A percentile compares a stretch with the other conserved stretches of the same genome.
Evolutionary conservation across 2,329 filamentous ascomycete genomes (phyloP).

Genomic region (Phaeoacremonium minimum): DNA sequence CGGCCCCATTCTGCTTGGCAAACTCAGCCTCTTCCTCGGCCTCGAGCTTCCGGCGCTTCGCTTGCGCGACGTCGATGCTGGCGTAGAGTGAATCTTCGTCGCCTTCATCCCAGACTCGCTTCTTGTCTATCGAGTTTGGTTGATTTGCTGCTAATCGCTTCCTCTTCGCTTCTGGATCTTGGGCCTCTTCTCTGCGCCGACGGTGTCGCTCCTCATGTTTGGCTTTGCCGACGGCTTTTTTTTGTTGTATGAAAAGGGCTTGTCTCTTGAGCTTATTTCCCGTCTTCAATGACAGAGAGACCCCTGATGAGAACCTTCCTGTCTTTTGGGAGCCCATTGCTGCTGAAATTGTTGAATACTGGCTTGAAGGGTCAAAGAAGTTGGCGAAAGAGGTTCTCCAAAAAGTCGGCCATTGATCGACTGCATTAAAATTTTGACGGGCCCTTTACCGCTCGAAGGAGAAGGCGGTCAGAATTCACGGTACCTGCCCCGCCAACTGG

Average conservation of each 20-base stretch:
- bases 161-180: slow-evolving; percentile 70
- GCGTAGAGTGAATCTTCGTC: slow-evolving; percentile 52
- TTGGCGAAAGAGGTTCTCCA: too few relatives aligned
- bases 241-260: slow-evolving; percentile 73
- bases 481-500: too few relatives aligned
- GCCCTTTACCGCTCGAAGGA: too few relatives aligned
- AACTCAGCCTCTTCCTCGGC: slow-evolving; percentile 40
- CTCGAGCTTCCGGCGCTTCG: slow-evolving; percentile 53
- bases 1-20: slow-evolving; percentile 33
- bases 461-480: too few relatives aligned
- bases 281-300: slow-evolving; percentile 36
- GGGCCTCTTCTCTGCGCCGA: slow-evolving; percentile 79
- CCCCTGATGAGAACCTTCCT: slow-evolving; percentile 15
- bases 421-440: too few relatives aligned
- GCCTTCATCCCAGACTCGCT: slow-evolving; percentile 84
- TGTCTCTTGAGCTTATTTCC: slow-evolving; percentile 79
- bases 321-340: slow-evolving; percentile 16
- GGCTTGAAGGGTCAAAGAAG: not conserved
- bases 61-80: slow-evolving; percentile 53
- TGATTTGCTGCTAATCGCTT: slow-evolving; percentile 74
- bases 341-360: not conserved
- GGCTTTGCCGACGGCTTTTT: slow-evolving; percentile 68
- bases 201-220: slow-evolving; percentile 74
- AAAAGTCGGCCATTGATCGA: too few relatives aligned
- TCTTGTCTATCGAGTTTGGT: slow-evolving; percentile 77